These are phyloP conservation scores for Nicotiana paniculata DNA, from an alignment of 257 asterid genomes.

Conservation along the genomic window DNA sequence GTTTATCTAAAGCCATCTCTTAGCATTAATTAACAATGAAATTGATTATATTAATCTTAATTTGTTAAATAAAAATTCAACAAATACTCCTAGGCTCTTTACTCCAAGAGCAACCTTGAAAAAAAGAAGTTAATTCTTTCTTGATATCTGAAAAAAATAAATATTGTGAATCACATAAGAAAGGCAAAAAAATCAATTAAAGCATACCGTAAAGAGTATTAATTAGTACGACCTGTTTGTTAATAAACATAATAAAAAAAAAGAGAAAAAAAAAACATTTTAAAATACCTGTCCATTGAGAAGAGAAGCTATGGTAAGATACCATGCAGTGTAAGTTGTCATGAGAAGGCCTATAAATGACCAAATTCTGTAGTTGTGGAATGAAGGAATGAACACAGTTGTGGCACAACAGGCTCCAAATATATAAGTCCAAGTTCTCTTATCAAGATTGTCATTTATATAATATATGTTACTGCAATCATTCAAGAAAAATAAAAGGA, in stretches of 20 bases:
- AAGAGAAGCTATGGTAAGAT: constrained; percentile 69
- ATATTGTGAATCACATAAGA: too few species aligned
- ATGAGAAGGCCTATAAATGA: constrained; percentile 70
- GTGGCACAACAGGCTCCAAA: constrained; percentile 91
- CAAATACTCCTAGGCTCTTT: too few species aligned
- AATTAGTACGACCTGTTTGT: neutral
- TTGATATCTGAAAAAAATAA: too few species aligned
- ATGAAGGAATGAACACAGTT: constrained; percentile 76
- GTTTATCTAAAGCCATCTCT: neutral
- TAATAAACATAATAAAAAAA: neutral
- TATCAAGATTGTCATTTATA: constrained; percentile 79
- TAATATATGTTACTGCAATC: constrained; percentile 72
- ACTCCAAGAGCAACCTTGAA: too few species aligned
- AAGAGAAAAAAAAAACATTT: neutral
- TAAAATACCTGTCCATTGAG: constrained; percentile 66
- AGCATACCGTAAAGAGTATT: too few species aligned
- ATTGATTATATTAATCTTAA: too few species aligned
- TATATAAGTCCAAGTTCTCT: constrained; percentile 90
- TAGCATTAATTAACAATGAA: too few species aligned
- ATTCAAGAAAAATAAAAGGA: neutral
- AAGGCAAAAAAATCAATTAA: too few species aligned
- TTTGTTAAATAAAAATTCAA: too few species aligned
- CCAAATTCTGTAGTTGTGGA: constrained; percentile 87
- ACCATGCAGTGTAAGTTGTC: constrained; percentile 85
- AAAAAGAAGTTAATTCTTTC: too few species aligned